Conservation (phyloP, 768 basidiomycete genomes). For the Chalciporus chontae region DNA sequence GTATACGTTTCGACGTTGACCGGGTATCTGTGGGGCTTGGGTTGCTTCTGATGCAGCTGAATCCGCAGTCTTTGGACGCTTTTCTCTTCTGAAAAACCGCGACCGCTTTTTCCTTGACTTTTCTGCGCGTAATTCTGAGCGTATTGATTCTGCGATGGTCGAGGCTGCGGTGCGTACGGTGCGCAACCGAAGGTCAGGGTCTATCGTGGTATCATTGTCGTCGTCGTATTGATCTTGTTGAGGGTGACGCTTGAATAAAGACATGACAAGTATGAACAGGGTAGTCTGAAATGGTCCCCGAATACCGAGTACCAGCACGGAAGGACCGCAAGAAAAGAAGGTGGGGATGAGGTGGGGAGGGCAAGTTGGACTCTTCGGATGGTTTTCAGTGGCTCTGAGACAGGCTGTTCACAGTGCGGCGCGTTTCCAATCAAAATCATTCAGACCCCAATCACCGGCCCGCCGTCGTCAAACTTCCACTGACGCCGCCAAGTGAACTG, state of each 20-base stretch:
- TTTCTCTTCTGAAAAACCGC: conserved; percentile 58
- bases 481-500: too few species aligned
- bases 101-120: conserved; percentile 49
- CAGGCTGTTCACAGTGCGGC: neutral
- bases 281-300: conserved; percentile 12
- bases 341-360: neutral
- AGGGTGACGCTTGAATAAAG: conserved; percentile 37
- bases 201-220: conserved; percentile 65
- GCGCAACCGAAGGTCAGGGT: conserved; percentile 82
- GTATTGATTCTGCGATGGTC: conserved; percentile 83
- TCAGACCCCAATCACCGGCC: neutral
- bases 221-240: conserved; percentile 43
- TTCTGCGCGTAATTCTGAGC: conserved; percentile 68
- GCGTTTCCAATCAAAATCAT: neutral
- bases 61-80: conserved; percentile 33
- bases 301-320: conserved; percentile 32
- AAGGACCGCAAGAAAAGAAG: conserved; percentile 12
- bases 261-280: conserved; percentile 30
- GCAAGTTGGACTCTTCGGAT: neutral
- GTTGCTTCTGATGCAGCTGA: conserved; percentile 29
- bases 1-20: conserved; percentile 70
- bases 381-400: too few species aligned
- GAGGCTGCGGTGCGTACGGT: conserved; percentile 93
- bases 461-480: too few species aligned
- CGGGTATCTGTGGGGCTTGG: conserved; percentile 36